Percentiles rank a stretch among this genome's conserved stretches.
phyloP scores from a whole-genome alignment of 345 rosid genomes.

The Fremontodendron californicum region DNA sequence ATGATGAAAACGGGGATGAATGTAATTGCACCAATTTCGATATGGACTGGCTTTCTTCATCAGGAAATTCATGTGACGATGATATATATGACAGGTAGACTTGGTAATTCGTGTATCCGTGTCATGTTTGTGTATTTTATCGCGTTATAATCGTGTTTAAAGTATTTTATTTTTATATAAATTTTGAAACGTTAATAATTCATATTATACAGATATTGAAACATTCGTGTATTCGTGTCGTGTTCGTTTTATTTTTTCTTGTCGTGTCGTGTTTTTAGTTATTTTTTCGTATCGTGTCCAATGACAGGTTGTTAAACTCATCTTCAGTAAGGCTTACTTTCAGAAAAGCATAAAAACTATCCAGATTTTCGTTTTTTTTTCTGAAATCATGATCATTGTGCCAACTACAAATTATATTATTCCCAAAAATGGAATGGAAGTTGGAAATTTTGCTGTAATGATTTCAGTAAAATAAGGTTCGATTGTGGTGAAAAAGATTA shows the following conservation, averaged over 20 bases:
- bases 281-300: no score
- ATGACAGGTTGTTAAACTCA: slow-evolving; percentile 48
- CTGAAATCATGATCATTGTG: not conserved
- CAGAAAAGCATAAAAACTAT: not conserved
- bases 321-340: not conserved
- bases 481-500: not conserved
- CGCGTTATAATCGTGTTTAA: no score
- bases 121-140: no score
- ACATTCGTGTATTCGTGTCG: no score
- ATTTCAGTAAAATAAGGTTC: not conserved
- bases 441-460: not conserved
- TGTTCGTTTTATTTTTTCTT: no score
- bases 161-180: no score
- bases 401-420: not conserved
- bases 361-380: not conserved
- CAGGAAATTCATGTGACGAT: slow-evolving; percentile 85
- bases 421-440: not conserved
- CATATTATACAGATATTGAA: no score
- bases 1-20: slow-evolving; percentile 44
- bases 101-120: no score
- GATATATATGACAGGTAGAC: slow-evolving; percentile 75
- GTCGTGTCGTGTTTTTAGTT: no score
- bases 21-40: slow-evolving; percentile 68
- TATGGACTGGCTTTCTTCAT: slow-evolving; percentile 81
- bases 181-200: no score